Evolutionary conservation across 129 eudicot species (phyloP).

Genomic region (Ambrosia artemisiifolia): DNA sequence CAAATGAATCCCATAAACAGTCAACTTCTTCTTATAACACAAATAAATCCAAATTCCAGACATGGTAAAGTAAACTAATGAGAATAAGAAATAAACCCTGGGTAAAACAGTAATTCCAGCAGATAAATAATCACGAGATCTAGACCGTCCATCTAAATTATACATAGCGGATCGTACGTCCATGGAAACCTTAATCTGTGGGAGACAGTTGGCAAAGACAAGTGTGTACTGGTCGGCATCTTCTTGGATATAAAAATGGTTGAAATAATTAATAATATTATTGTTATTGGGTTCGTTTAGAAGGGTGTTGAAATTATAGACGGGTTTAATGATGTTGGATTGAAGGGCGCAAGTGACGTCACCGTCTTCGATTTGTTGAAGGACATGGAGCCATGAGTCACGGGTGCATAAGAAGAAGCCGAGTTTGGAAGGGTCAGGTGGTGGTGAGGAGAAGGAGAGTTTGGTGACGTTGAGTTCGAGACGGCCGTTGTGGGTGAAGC

Average conservation of each 20-base stretch:
- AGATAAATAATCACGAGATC: conserved; percentile 59
- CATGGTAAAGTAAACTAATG: conserved; percentile 38
- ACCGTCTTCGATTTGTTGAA: conserved; percentile 53
- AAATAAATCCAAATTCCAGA: conserved; percentile 48
- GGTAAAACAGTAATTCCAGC: conserved; percentile 72
- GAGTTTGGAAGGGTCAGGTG: conserved; percentile 39
- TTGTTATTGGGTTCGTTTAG: neutral
- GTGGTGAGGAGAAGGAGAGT: conserved; percentile 36
- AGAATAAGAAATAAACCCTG: conserved; percentile 53
- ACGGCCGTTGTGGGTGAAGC: conserved; percentile 76
- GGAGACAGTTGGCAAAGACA: conserved; percentile 65
- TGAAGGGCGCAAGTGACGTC: conserved; percentile 57
- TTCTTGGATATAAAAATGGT: conserved; percentile 20
- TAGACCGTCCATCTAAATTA: conserved; percentile 48
- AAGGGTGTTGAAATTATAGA: conserved; percentile 40
- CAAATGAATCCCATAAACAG: conserved; percentile 62
- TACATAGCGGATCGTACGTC: conserved; percentile 67
- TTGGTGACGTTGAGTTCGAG: conserved; percentile 59
- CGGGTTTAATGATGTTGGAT: conserved; percentile 35
- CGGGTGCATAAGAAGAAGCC: conserved; percentile 79
- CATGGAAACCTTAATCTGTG: conserved; percentile 52
- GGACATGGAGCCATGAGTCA: conserved; percentile 65
- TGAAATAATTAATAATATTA: neutral
- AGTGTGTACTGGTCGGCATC: conserved; percentile 67
- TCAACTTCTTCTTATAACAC: conserved; percentile 50